Conservation (phyloP, 352 stramenopile species). For the Stramenopiles sp. region DNA sequence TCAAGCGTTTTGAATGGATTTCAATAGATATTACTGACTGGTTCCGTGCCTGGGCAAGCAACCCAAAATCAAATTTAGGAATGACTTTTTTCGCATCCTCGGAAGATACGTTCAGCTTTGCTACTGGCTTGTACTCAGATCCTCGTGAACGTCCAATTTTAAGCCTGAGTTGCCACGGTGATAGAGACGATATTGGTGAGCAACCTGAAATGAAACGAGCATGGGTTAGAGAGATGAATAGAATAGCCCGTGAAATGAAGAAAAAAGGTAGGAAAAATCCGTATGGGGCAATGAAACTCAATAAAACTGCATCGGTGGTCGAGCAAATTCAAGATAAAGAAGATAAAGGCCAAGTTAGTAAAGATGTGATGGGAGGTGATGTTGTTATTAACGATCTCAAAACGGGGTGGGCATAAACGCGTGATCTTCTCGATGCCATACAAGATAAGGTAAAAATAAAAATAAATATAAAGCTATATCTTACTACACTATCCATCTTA, state of each 20-base stretch:
- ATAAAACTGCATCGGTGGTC: too few relatives aligned
- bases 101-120: neutral
- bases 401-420: too few relatives aligned
- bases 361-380: too few relatives aligned
- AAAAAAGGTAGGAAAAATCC: neutral
- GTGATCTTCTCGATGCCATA: too few relatives aligned
- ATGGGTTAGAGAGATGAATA: neutral
- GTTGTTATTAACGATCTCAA: too few relatives aligned
- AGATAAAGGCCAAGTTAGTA: too few relatives aligned
- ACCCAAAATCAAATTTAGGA: constrained; percentile 10
- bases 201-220: neutral
- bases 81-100: neutral
- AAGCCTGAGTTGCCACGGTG: constrained; percentile 1
- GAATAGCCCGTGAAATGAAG: neutral
- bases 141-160: neutral
- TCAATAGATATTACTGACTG: constrained; percentile 10
- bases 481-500: too few relatives aligned
- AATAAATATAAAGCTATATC: too few relatives aligned
- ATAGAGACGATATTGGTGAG: neutral
- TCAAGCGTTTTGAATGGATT: neutral
- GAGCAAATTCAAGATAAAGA: too few relatives aligned
- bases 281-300: too few relatives aligned
- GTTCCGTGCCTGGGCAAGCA: neutral
- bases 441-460: too few relatives aligned
- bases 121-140: constrained; percentile 1